phyloP scores from a whole-genome alignment of 495 filamentous ascomycete species.

The Arthonia radiata region DNA sequence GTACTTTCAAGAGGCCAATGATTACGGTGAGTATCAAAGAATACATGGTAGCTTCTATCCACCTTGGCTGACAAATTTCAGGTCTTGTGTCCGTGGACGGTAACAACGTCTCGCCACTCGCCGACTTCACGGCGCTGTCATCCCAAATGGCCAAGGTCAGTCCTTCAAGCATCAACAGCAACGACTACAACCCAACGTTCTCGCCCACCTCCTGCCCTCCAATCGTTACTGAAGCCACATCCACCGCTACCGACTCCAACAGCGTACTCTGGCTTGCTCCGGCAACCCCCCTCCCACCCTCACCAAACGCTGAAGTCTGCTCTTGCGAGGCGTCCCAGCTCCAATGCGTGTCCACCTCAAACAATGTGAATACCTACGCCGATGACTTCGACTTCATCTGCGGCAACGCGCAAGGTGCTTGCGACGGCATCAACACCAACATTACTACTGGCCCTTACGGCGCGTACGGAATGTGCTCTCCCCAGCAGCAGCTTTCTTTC shows the following conservation, averaged over 20 bases:
- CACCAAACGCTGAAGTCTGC: slow-evolving; percentile 50
- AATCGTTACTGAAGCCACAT: slow-evolving; percentile 20
- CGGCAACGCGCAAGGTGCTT: slow-evolving; percentile 25
- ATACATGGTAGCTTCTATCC: too few relatives aligned
- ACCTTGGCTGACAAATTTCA: too few relatives aligned
- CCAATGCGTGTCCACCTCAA: slow-evolving; percentile 31
- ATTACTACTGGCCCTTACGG: slow-evolving; percentile 54
- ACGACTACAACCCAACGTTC: slow-evolving; percentile 56
- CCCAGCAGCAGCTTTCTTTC: slow-evolving; percentile 53
- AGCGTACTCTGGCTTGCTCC: slow-evolving; percentile 62
- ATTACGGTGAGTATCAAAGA: slow-evolving; percentile 75
- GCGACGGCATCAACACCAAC: slow-evolving; percentile 48
- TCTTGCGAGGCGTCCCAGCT: slow-evolving; percentile 53
- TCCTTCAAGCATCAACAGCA: slow-evolving; percentile 38
- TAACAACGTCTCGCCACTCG: slow-evolving; percentile 29
- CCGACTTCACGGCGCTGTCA: slow-evolving; percentile 54
- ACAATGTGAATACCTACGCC: slow-evolving; percentile 27
- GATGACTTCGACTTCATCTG: slow-evolving; percentile 56
- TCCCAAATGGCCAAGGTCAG: slow-evolving; percentile 39
- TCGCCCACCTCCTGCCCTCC: slow-evolving; percentile 47
- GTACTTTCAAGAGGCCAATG: slow-evolving; percentile 81
- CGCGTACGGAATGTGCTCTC: slow-evolving; percentile 69
- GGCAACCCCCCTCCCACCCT: slow-evolving; percentile 45
- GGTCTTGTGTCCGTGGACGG: slow-evolving; percentile 43
- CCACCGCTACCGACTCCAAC: too few relatives aligned